Evolutionary conservation across 163 green algal species (phyloP).

Genomic region (Coccomyxa subellipsoidea): DNA sequence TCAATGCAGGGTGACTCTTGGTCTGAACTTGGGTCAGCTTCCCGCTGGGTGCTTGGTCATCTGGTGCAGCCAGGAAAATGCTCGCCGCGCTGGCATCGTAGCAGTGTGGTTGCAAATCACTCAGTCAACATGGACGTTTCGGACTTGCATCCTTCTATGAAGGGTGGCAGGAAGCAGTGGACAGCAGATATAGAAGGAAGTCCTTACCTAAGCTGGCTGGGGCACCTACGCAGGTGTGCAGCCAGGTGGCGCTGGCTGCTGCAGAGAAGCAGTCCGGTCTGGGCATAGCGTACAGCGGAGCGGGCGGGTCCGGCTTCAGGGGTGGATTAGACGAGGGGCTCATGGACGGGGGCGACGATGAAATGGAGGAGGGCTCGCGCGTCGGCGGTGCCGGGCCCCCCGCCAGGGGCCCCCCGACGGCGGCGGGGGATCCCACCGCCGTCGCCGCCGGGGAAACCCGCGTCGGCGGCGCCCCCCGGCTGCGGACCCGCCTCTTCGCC

Average conservation of each 20-base stretch:
- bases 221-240: constrained; percentile 52
- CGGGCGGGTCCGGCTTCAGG: not conserved
- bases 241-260: constrained; percentile 55
- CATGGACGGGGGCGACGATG: not conserved
- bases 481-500: constrained; percentile 75
- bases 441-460: not conserved
- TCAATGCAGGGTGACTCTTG: no score
- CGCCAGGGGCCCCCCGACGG: not conserved
- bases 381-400: not conserved
- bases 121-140: no score
- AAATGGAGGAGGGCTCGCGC: not conserved
- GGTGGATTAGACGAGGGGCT: not conserved
- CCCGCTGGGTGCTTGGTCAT: no score
- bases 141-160: no score
- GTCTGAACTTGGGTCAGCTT: no score
- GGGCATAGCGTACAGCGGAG: not conserved
- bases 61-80: no score
- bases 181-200: no score
- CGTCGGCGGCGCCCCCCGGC: constrained; percentile 24
- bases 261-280: not conserved
- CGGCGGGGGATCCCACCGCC: not conserved
- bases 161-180: no score
- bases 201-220: no score
- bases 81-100: no score
- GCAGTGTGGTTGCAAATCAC: no score